Base-by-base conservation (phyloP, 768 basidiomycete species). In the Collybia sp. region DNA sequence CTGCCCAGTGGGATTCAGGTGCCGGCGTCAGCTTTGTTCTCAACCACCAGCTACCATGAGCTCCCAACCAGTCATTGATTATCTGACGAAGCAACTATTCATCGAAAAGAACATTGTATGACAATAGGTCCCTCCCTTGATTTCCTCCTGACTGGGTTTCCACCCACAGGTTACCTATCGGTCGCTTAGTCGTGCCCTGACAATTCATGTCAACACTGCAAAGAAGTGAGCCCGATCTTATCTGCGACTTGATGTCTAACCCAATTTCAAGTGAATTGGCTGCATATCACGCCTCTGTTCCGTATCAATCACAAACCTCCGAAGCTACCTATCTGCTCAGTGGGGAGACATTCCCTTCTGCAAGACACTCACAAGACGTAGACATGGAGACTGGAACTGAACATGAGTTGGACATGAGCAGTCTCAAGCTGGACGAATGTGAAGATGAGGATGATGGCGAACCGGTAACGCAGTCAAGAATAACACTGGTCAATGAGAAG, bases 291-390 rank as follows among this genome's bases (percentile, higher is more conserved):
- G 66, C 71, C 6, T 65, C 72, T 32, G 69, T 71, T 11, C 65
- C 67, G 34, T 64, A 71, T 40, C 60, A 63, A 45, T 59, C 69
- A 11, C 71, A 73, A 37, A 60, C 64, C 6, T 68, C 71, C 17
- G 68, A 67, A 44, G 87, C 89, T n/a, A 90, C 87, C 0, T 90
- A 86, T 64, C 63, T 87, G 32, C 54, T 92, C 11, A 78, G 73
- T 12, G 89, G 89, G 18, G 76, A 82, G 44, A 59, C 70, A 2
- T 46, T 60, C 42, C 50, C 65, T 6, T 40, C 44, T 35, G 42
- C 3, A 12, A 50, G 5, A 15, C 45, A 48, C n/a, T 48, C 37
- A 40, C 45, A 70, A 54, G 69, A 74, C 12, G 42, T 68, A 33
- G 69, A 72, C 45, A 61, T 68, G 44, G 73, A 75, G n/a, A 60